A percentile compares a stretch with the other conserved stretches of the same genome.
phyloP scores from a whole-genome alignment of 2,329 filamentous ascomycete species.

The Madurella mycetomatis region DNA sequence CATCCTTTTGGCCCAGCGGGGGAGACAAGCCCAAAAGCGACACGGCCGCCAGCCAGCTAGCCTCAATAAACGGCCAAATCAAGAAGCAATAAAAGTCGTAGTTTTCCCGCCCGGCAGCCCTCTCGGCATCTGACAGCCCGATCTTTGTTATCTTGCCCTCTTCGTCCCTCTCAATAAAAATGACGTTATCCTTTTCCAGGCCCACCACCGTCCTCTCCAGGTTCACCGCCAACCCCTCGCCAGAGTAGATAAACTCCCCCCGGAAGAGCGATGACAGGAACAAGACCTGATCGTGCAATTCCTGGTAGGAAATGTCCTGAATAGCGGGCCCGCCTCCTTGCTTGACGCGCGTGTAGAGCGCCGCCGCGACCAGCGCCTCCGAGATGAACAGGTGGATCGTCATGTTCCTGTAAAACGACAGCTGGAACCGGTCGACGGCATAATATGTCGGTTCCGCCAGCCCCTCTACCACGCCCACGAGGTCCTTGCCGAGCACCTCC shows the following conservation, averaged over 20 bases:
- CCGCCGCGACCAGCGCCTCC: slow-evolving; percentile 82
- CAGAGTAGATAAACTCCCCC: slow-evolving; percentile 94
- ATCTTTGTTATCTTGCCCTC: slow-evolving; percentile 58
- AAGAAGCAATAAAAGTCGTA: slow-evolving; percentile 99
- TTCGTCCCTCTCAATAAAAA: slow-evolving; percentile 59
- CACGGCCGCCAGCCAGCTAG: slow-evolving; percentile 85
- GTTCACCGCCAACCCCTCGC: slow-evolving; percentile 76
- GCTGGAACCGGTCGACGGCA: slow-evolving; percentile 91
- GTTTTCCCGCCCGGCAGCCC: slow-evolving; percentile 79
- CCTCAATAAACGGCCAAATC: slow-evolving; percentile 97
- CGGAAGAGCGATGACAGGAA: slow-evolving; percentile 94
- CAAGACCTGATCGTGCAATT: slow-evolving; percentile 71
- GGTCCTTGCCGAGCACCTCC: slow-evolving; percentile 82
- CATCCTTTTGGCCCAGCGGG: slow-evolving; percentile 53
- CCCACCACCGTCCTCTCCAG: slow-evolving; percentile 72
- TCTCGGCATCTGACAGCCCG: slow-evolving; percentile 71
- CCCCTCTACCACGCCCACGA: slow-evolving; percentile 75
- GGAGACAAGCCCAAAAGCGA: slow-evolving; percentile 83
- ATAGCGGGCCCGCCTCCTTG: slow-evolving; percentile 77
- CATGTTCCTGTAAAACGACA: slow-evolving; percentile 99
- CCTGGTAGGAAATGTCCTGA: slow-evolving; percentile 71
- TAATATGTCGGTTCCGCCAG: slow-evolving; percentile 90
- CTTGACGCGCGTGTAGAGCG: slow-evolving; percentile 88
- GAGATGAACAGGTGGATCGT: slow-evolving; percentile 97
- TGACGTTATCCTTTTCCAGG: slow-evolving; percentile 73